Evolutionary conservation across 805 yeast genomes (phyloP), one percentile per base, ranked within the genome.

Genomic region (Schizosaccharomyces lindneri): DNA sequence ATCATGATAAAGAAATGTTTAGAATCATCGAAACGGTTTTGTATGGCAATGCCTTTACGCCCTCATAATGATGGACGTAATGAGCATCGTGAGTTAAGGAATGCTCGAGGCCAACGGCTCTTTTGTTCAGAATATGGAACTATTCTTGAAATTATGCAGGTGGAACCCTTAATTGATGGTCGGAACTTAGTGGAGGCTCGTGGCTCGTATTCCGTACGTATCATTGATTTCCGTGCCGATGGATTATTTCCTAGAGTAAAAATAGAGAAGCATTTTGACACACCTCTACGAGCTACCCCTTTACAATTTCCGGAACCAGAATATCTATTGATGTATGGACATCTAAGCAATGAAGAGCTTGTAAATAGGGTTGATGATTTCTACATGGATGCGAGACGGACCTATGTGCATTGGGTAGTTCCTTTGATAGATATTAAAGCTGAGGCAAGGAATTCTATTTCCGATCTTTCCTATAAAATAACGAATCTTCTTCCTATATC

Each of bases 21-120:
- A 29, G 57, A 51, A 17, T 17, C 36, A 24, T 24, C 57, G 11
- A 51, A 51, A 29, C 57, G 57, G 6, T 51, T 51, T 29, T 51
- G 57, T 51, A 51, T 51, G n/a, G 36, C 57, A 51, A 51, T 51
- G 57, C 57, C 57, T 7, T 51, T 51, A 24, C 31, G 36, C 1
- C 31, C 36, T 17, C 57, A 29, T 9, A 21, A 29, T 51, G 57
- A 21, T 21, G 36, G 36, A 3, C 31, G 27, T n/a, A 29, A 51
- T 7, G 36, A 51, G 36, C 57, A 21, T 51, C 57, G 57, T 17
- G 57, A 51, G n/a, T 29, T 51, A 17, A 21, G 57, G 27, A 51
- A 51, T 15, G 57, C 57, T 51, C 57, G 57, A 17, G 57, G 57
- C 6, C 57, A 51, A n/a, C 57, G 57, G 11, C 57, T 51, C 36